Conservation (phyloP, 73 alveolate genomes). For the Symbiodinium pilosum region DNA sequence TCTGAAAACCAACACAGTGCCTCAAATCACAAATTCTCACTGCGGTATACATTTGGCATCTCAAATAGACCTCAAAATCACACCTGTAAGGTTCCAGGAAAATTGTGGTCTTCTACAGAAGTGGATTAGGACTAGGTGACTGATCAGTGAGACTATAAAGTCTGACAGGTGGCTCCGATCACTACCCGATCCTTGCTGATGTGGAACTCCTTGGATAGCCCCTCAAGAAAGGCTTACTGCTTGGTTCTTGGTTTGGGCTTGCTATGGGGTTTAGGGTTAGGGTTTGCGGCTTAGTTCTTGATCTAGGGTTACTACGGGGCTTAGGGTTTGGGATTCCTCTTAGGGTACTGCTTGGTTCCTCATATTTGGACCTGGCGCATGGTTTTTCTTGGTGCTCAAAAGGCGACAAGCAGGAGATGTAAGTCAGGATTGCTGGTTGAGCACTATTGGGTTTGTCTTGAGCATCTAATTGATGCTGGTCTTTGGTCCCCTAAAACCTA, state of each 20-base stretch:
- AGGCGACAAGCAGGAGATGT: too few relatives aligned
- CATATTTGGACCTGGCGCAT: too few relatives aligned
- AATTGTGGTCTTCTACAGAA: not conserved
- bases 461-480: too few relatives aligned
- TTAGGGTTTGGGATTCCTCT: not conserved
- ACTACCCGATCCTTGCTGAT: constrained; percentile 61
- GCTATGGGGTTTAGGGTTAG: not conserved
- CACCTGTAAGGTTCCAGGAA: not conserved
- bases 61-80: too few relatives aligned
- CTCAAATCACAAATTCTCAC: too few relatives aligned
- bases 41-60: too few relatives aligned
- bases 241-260: not conserved
- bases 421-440: too few relatives aligned
- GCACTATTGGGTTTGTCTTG: too few relatives aligned
- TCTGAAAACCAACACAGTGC: too few relatives aligned
- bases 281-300: not conserved
- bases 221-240: not conserved
- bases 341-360: not conserved
- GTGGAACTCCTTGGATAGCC: constrained; percentile 19
- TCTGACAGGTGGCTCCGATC: constrained; percentile 67
- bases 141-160: not conserved
- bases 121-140: not conserved
- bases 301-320: not conserved
- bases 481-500: too few relatives aligned
- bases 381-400: too few relatives aligned